A percentile compares a stretch with the other conserved stretches of the same genome.
Evolutionary conservation across 208 protist species (phyloP).

Genomic region (Trypanosoma melophagium): DNA sequence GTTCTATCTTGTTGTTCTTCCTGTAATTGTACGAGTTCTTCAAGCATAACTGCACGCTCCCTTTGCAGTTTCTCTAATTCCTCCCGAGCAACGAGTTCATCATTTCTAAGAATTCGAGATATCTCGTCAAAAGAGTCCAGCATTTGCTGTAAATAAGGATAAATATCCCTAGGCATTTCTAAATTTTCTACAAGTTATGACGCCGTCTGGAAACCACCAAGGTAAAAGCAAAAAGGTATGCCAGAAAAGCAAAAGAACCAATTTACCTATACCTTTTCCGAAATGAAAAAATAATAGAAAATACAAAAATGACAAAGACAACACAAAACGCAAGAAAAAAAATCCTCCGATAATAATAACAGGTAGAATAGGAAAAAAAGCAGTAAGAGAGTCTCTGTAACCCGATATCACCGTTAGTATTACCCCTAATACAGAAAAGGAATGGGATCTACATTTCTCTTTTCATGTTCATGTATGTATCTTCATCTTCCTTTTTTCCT

Average conservation of each 20-base stretch:
- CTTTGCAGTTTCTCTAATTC: constrained; percentile 25
- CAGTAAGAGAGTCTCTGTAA: too few relatives aligned
- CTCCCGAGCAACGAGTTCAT: constrained; percentile 21
- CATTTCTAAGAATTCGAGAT: constrained; percentile 25
- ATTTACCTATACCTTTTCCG: too few relatives aligned
- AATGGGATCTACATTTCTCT: not conserved
- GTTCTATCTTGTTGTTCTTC: not conserved
- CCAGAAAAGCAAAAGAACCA: too few relatives aligned
- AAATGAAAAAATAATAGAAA: not conserved
- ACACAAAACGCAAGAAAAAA: not conserved
- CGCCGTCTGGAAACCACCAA: not conserved
- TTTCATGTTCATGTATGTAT: not conserved
- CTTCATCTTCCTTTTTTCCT: not conserved
- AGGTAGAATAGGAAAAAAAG: not conserved
- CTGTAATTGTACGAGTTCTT: constrained; percentile 18
- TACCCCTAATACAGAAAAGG: too few relatives aligned
- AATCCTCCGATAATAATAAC: not conserved
- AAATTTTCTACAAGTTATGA: not conserved
- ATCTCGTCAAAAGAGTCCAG: constrained; percentile 34
- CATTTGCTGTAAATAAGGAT: constrained; percentile 29
- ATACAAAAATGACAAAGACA: constrained; percentile 4
- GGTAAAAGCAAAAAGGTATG: not conserved
- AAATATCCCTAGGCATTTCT: constrained; percentile 11
- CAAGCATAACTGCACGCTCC: constrained; percentile 29
- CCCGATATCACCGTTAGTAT: too few relatives aligned